phyloP scores from a whole-genome alignment of 1,139 yeast genomes.

The Cylindricascospora bacillispora region DNA sequence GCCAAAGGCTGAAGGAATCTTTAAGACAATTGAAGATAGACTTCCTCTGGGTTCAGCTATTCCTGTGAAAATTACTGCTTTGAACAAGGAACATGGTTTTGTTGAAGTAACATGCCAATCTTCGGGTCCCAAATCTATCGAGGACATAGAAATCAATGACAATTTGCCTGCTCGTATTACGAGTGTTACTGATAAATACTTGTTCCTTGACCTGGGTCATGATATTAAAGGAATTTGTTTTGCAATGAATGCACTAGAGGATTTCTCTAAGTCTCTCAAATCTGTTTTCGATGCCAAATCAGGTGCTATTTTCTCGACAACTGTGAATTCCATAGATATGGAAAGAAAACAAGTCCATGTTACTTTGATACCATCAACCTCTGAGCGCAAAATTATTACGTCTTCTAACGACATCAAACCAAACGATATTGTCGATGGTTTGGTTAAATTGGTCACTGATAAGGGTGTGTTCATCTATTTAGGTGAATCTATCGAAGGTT shows the following conservation, averaged over 20 bases:
- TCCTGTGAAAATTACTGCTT: slow-evolving; percentile 40
- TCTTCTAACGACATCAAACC: slow-evolving; percentile 44
- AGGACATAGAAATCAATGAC: slow-evolving; percentile 47
- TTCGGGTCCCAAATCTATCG: slow-evolving; percentile 30
- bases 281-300: slow-evolving; percentile 34
- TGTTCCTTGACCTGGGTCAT: slow-evolving; percentile 55
- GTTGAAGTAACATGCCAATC: slow-evolving; percentile 42
- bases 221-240: slow-evolving; percentile 52
- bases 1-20: slow-evolving; percentile 34
- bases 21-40: slow-evolving; percentile 36
- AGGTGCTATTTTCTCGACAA: slow-evolving; percentile 51
- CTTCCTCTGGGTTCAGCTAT: slow-evolving; percentile 66
- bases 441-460: slow-evolving; percentile 60
- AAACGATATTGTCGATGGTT: slow-evolving; percentile 71
- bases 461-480: slow-evolving; percentile 72
- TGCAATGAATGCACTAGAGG: slow-evolving; percentile 69
- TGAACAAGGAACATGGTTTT: slow-evolving; percentile 42
- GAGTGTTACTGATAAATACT: slow-evolving; percentile 47
- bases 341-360: slow-evolving; percentile 48
- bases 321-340: slow-evolving; percentile 44
- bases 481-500: slow-evolving; percentile 61
- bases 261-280: slow-evolving; percentile 44
- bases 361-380: slow-evolving; percentile 41
- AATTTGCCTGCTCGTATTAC: slow-evolving; percentile 54
- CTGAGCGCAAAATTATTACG: slow-evolving; percentile 42